Conservation (phyloP, 768 basidiomycete genomes). For the Tulasnella sp. region DNA sequence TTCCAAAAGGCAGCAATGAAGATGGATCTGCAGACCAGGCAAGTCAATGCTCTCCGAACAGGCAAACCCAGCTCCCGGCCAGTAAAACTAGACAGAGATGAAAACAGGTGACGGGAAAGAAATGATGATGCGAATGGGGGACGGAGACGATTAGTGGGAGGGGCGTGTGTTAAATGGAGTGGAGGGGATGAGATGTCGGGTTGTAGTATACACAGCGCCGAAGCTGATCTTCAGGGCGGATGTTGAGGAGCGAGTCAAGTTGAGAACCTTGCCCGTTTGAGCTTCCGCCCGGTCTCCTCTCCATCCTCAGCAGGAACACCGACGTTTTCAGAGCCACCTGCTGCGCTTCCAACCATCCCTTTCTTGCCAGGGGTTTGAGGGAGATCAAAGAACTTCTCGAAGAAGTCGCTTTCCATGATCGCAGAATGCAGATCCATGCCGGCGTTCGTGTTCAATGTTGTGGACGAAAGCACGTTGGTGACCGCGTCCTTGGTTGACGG, state of each 20-base stretch:
- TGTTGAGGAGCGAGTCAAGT: neutral
- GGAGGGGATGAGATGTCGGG: neutral
- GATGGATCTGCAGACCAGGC: neutral
- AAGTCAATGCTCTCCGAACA: neutral
- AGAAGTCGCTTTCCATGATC: neutral
- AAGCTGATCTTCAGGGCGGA: neutral
- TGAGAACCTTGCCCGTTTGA: neutral
- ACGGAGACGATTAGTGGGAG: neutral
- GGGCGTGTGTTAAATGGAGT: neutral
- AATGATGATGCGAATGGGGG: neutral
- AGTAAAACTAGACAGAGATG: neutral
- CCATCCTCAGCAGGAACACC: neutral
- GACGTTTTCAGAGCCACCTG: neutral
- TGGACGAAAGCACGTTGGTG: neutral
- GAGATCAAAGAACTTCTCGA: neutral
- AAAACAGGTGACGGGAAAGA: neutral
- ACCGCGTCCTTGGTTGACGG: neutral
- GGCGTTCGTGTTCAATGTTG: neutral
- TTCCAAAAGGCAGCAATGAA: neutral
- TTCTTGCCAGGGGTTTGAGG: conserved; percentile 2
- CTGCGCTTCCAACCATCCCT: neutral
- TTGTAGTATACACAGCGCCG: neutral
- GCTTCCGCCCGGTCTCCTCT: neutral
- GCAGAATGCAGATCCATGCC: neutral
- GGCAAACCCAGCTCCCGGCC: neutral